These are phyloP conservation scores for Sphagnum contortum DNA, from an alignment of 225 moss, liverwort and hornwort genomes.

Conservation along the genomic window DNA sequence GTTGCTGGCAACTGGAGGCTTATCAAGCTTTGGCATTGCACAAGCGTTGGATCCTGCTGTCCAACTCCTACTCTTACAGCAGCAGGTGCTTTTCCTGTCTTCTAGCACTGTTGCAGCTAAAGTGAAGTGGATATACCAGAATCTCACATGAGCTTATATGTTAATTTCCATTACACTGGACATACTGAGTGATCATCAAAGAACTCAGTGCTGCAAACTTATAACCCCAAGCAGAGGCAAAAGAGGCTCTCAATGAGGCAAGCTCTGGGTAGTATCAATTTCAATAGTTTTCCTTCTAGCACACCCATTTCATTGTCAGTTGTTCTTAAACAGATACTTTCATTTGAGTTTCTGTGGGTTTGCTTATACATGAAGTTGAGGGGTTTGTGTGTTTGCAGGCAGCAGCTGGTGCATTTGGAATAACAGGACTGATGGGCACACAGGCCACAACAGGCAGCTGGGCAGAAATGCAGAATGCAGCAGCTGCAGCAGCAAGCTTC, in stretches of 20 bases:
- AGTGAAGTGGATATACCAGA: neutral
- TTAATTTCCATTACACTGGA: too few species aligned
- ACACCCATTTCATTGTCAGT: too few species aligned
- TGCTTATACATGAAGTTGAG: neutral
- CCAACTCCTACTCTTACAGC: constrained; percentile 89
- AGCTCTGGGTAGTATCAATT: too few species aligned
- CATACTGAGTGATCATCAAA: too few species aligned
- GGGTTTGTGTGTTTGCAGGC: constrained; percentile 24
- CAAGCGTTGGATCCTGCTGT: constrained; percentile 92
- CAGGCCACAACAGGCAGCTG: constrained; percentile 91
- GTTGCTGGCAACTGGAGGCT: constrained; percentile 91
- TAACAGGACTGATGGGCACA: constrained; percentile 82
- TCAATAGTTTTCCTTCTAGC: too few species aligned
- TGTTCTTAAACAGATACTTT: too few species aligned
- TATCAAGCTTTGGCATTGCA: constrained; percentile 89
- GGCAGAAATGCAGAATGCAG: constrained; percentile 99
- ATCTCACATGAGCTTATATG: too few species aligned
- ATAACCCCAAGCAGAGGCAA: too few species aligned
- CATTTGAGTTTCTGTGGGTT: too few species aligned
- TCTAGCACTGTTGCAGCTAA: neutral
- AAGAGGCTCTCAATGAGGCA: too few species aligned
- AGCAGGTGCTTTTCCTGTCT: constrained; percentile 51
- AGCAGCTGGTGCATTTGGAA: constrained; percentile 97
- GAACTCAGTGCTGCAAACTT: too few species aligned
- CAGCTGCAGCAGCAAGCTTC: constrained; percentile 90